phyloP scores from a whole-genome alignment of 345 rosid species.

The Salix brachista region DNA sequence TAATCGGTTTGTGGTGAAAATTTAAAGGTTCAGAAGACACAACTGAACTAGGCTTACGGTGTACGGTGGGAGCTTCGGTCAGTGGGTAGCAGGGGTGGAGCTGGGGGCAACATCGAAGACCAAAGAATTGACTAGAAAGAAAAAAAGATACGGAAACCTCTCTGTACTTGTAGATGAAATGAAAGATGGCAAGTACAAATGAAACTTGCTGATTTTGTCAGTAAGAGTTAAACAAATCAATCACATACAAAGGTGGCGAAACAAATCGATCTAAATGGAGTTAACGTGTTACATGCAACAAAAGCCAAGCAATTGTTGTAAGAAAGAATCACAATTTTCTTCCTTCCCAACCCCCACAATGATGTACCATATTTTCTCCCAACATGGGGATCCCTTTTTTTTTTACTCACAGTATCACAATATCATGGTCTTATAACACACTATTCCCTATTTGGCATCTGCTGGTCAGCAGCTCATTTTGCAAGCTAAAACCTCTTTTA shows the following conservation, averaged over 20 bases:
- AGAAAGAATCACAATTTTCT: constrained; percentile 30
- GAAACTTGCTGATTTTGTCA: constrained; percentile 15
- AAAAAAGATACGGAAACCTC: neutral
- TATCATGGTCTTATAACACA: constrained; percentile 23
- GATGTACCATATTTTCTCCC: constrained; percentile 25
- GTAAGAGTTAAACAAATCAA: constrained; percentile 16
- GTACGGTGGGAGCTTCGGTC: neutral
- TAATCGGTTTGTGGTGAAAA: neutral
- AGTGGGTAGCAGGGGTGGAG: neutral
- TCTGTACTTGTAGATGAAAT: neutral
- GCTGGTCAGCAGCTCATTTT: constrained; percentile 15
- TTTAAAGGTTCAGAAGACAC: neutral
- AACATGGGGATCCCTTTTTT: constrained; percentile 9
- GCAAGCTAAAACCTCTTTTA: constrained; percentile 26
- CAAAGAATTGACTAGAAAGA: neutral
- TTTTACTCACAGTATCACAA: constrained; percentile 19
- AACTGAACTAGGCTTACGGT: neutral
- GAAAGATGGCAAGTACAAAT: neutral
- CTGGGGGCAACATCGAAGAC: neutral
- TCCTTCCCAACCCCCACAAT: constrained; percentile 25
- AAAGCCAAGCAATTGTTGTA: constrained; percentile 21
- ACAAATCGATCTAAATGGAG: constrained; percentile 20
- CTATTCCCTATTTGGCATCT: constrained; percentile 20
- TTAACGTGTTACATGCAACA: constrained; percentile 8
- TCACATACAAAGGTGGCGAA: constrained; percentile 12